phyloP scores from a whole-genome alignment of 2,329 filamentous ascomycete genomes.

The Ophiostoma piceae region DNA sequence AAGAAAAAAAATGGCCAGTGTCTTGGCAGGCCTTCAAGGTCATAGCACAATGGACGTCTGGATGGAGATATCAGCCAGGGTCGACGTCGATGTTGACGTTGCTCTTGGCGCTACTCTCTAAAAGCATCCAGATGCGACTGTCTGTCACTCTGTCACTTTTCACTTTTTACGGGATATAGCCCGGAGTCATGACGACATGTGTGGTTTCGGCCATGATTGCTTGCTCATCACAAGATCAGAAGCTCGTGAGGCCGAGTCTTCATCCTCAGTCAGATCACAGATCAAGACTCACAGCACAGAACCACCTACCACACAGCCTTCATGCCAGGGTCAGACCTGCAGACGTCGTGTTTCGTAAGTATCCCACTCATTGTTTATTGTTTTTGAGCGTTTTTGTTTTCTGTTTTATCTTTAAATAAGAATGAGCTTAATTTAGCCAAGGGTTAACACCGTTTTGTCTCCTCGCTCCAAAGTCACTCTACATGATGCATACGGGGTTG shows the following conservation, averaged over 20 bases:
- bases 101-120: too few relatives aligned
- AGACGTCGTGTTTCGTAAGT: slow-evolving; percentile 2
- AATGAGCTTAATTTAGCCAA: slow-evolving; percentile 10
- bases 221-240: not conserved
- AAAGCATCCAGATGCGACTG: not conserved
- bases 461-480: not conserved
- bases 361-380: not conserved
- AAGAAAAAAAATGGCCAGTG: not conserved
- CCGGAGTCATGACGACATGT: not conserved
- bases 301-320: not conserved
- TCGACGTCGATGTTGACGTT: not conserved
- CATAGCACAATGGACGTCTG: not conserved
- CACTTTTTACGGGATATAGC: not conserved
- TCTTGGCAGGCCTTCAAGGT: not conserved
- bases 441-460: not conserved
- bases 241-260: not conserved
- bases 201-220: not conserved
- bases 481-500: slow-evolving; percentile 8
- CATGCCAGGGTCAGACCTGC: not conserved
- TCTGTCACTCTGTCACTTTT: not conserved
- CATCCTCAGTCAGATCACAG: not conserved
- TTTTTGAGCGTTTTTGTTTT: not conserved
- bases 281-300: too few relatives aligned
- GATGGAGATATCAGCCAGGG: not conserved
- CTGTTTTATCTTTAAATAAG: not conserved